Percentiles rank a stretch among this genome's conserved stretches.
Conservation (phyloP, 129 eudicot genomes). For the Flaveria brownii region DNA sequence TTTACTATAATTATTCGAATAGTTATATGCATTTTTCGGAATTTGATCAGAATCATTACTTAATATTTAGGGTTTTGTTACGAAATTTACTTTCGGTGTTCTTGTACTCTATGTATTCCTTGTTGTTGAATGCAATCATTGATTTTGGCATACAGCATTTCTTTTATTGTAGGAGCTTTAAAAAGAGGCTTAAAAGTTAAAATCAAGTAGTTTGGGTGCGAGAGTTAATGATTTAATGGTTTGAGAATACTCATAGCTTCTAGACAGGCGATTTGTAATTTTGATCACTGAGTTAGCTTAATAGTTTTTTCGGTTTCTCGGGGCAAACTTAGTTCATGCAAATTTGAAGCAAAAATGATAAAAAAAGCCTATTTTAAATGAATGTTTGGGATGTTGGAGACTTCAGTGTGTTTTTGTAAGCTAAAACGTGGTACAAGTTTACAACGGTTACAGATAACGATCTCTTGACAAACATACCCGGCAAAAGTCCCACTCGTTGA, state of each 20-base stretch:
- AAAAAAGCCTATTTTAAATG: no score
- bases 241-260: not conserved
- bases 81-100: slow-evolving; percentile 5
- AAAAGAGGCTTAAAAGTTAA: not conserved
- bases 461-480: no score
- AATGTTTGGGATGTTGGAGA: no score
- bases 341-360: no score
- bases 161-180: not conserved
- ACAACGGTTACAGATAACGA: no score
- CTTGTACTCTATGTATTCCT: not conserved
- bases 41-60: slow-evolving; percentile 15
- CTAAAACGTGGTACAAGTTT: no score
- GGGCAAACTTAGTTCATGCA: no score
- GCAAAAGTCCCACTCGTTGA: no score
- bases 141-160: not conserved
- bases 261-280: not conserved
- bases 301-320: not conserved
- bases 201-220: slow-evolving; percentile 8
- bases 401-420: no score
- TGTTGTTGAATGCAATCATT: not conserved
- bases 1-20: slow-evolving; percentile 9
- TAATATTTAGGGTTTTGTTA: slow-evolving; percentile 32
- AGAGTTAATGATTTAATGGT: not conserved
- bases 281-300: not conserved
- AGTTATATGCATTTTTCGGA: not conserved